Evolutionary conservation across 345 rosid genomes (phyloP), one percentile per base, ranked within the genome.

Genomic region (Sapria himalayana): DNA sequence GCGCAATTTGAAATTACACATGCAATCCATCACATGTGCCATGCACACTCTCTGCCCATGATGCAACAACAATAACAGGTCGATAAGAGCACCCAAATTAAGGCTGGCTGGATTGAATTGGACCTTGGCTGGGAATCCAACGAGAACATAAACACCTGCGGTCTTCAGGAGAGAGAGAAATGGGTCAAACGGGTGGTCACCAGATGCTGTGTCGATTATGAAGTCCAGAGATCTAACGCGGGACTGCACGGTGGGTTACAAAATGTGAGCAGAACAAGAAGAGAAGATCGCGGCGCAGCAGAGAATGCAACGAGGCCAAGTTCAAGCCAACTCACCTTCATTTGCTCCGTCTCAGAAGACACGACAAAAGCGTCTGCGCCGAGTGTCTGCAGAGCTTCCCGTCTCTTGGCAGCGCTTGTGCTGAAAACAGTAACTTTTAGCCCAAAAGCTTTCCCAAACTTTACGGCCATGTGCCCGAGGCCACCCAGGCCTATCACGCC

Each of bases 361-460:
- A 86, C 27, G 14, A 81, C 75, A 37, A 85, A 81, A 9, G 56
- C 63, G 22, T 66, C 63, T 15, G 85, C 94, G 19, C 78, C 74
- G 19, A 85, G 81, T 40, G 65, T 41, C 46, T 19, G 58, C 61
- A 85, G 49, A 43, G 92, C 89, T 52, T 85, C 97, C 21, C 73
- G 84, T 66, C 66, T 78, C 72, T 81, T 81, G 31, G 77, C 75
- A 19, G 51, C 12, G 33, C 85, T 78, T 15, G 94, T 81, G 70
- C 96, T 85, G 22, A 85, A 54, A 45, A 85, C 86, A 1, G 92
- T 81, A 16, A 78, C 92, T 10, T 39, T 45, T 53, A 81, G 61
- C 33, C 97, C 94, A 42, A 85, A 81, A 41, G 92, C 92, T 64
- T 85, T 85, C 19, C 93, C 96, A 31, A 85, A 85, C 72, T 85